phyloP scores from a whole-genome alignment of 2,329 filamentous ascomycete genomes.

The Thelonectria rubi region DNA sequence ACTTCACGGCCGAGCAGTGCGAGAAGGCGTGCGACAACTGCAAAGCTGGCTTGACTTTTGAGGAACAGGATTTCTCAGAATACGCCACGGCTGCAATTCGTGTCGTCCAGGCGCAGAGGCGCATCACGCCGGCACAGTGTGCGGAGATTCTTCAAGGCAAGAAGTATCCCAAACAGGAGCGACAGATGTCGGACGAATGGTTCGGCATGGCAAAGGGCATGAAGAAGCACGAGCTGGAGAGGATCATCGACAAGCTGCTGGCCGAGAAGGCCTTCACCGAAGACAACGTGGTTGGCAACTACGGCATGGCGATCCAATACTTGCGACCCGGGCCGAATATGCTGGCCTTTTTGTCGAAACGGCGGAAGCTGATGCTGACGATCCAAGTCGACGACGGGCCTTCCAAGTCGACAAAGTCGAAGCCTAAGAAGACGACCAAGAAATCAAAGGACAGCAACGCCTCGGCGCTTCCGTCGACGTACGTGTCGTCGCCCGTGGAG shows the following conservation, averaged over 20 bases:
- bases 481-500: conserved; percentile 63
- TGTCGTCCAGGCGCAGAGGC: conserved; percentile 68
- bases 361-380: conserved; percentile 56
- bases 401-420: conserved; percentile 44
- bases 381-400: conserved; percentile 50
- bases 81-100: conserved; percentile 76
- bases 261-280: conserved; percentile 79
- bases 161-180: conserved; percentile 66
- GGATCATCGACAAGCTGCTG: conserved; percentile 81
- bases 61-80: conserved; percentile 78
- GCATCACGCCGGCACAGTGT: conserved; percentile 80
- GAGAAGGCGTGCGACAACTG: conserved; percentile 88
- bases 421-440: conserved; percentile 49
- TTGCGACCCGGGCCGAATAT: conserved; percentile 60
- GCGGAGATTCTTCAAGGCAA: conserved; percentile 85
- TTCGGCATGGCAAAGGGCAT: conserved; percentile 76
- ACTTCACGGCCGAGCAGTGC: conserved; percentile 78
- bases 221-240: conserved; percentile 79
- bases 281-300: conserved; percentile 61
- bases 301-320: conserved; percentile 79
- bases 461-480: conserved; percentile 55
- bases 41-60: conserved; percentile 74
- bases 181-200: conserved; percentile 62
- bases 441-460: conserved; percentile 48
- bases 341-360: conserved; percentile 54